Evolutionary conservation across 768 basidiomycete genomes (phyloP).

Genomic region (Auriscalpium orientale): DNA sequence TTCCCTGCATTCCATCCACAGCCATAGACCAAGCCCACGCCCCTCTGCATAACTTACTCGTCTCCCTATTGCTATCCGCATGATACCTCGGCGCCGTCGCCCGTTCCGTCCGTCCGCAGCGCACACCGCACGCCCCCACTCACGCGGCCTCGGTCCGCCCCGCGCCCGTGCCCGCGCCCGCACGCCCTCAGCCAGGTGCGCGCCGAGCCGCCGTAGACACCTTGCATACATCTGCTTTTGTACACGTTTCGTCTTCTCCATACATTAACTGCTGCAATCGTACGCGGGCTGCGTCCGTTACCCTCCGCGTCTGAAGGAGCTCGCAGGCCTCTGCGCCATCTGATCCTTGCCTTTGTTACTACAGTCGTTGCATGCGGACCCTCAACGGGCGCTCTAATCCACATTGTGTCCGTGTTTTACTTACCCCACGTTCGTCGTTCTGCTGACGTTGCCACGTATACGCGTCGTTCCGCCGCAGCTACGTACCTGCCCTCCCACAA

Average conservation of each 20-base stretch:
- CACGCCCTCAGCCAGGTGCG: not conserved
- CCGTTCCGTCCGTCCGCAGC: not conserved
- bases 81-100: slow-evolving; percentile 10
- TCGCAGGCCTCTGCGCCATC: no score
- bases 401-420: no score
- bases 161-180: not conserved
- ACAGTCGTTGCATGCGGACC: no score
- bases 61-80: slow-evolving; percentile 10
- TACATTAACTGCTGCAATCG: not conserved
- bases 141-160: not conserved
- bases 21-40: slow-evolving; percentile 10
- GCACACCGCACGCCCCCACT: slow-evolving; percentile 3
- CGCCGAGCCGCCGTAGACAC: not conserved
- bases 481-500: no score
- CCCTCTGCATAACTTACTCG: slow-evolving; percentile 14
- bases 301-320: not conserved
- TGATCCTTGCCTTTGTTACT: no score
- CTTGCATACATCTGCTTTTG: slow-evolving; percentile 6
- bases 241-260: not conserved
- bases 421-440: no score
- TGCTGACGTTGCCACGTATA: no score
- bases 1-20: not conserved
- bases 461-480: no score
- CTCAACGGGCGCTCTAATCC: no score
- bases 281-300: not conserved